These are phyloP conservation scores for Schwanniomyces pseudopolymorphus DNA, from an alignment of 805 yeast genomes.

Conservation along the genomic window DNA sequence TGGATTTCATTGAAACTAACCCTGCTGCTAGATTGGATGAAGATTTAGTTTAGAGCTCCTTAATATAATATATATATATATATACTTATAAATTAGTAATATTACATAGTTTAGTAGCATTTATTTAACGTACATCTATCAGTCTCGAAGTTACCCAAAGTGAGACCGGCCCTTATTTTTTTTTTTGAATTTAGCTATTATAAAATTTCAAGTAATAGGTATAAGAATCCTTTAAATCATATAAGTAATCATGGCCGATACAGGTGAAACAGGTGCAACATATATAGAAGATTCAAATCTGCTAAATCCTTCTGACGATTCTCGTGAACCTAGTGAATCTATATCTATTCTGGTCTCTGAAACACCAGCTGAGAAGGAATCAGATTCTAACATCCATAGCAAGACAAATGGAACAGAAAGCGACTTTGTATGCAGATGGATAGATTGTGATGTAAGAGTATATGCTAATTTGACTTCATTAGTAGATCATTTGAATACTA, in stretches of 20 bases:
- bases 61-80: neutral
- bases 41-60: constrained; percentile 27
- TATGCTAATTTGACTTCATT: constrained; percentile 22
- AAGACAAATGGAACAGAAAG: neutral
- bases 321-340: neutral
- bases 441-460: constrained; percentile 20
- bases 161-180: neutral
- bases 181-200: neutral
- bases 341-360: neutral
- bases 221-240: neutral
- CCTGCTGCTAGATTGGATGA: constrained; percentile 96
- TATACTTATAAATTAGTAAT: neutral
- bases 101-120: neutral
- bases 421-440: constrained; percentile 31
- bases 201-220: neutral
- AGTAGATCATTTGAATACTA: constrained; percentile 30
- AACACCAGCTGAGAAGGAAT: neutral
- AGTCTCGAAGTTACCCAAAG: neutral
- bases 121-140: neutral
- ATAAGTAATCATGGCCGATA: neutral
- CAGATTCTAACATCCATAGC: neutral
- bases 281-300: neutral
- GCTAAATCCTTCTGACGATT: neutral
- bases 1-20: constrained; percentile 91
- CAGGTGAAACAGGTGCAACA: neutral